Conservation (phyloP, 441 rosid species). For the Populus hybrid region DNA sequence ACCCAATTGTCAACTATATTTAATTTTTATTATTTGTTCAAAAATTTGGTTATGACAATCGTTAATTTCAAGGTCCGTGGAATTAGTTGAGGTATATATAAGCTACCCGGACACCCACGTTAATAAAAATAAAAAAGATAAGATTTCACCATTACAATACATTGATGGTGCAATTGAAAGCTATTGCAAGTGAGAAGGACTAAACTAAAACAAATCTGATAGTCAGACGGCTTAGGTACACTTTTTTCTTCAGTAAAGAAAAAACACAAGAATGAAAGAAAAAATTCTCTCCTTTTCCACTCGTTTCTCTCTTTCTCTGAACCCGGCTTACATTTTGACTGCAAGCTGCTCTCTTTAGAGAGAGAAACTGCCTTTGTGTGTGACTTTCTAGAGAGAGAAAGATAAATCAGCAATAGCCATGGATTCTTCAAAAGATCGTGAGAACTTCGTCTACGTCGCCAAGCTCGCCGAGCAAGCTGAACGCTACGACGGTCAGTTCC, state of each 20-base stretch:
- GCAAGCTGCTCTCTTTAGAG: not conserved
- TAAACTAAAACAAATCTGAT: not conserved
- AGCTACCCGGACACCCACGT: too few species aligned
- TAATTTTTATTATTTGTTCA: too few species aligned
- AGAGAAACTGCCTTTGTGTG: not conserved
- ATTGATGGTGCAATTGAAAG: not conserved
- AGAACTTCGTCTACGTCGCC: slow-evolving; percentile 24
- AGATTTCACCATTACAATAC: not conserved
- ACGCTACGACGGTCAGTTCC: slow-evolving; percentile 24
- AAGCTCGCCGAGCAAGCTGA: slow-evolving; percentile 36
- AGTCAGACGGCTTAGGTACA: not conserved
- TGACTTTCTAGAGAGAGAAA: not conserved
- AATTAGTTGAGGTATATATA: too few species aligned
- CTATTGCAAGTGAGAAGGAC: not conserved
- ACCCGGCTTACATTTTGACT: not conserved
- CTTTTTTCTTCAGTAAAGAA: not conserved
- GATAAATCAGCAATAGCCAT: slow-evolving; percentile 1
- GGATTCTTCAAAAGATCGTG: slow-evolving; percentile 28
- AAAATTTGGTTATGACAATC: too few species aligned
- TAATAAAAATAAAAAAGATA: not conserved
- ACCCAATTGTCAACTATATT: too few species aligned
- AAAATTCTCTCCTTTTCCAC: not conserved
- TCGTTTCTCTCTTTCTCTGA: not conserved
- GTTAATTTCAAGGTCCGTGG: too few species aligned
- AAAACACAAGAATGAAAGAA: not conserved